phyloP scores from a whole-genome alignment of 2,329 filamentous ascomycete species.

The Aspergillus fructus region DNA sequence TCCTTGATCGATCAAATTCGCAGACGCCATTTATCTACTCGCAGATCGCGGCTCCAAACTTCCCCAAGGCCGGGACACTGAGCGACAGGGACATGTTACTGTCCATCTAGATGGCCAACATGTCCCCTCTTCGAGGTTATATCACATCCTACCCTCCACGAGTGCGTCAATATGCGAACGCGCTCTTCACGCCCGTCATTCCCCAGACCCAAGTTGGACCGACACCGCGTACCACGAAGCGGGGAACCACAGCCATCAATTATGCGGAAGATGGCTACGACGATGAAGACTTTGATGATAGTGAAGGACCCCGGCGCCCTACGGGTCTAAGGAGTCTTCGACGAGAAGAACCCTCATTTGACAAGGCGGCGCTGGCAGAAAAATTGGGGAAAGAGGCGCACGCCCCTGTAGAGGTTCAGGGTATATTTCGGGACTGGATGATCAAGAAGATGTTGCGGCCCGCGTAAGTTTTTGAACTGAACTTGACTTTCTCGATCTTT shows the following conservation, averaged over 20 bases:
- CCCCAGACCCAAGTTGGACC: conserved; percentile 67
- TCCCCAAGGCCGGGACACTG: conserved; percentile 17
- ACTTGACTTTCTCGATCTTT: conserved; percentile 9
- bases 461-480: conserved; percentile 36
- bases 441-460: conserved; percentile 60
- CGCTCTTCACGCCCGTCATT: conserved; percentile 80
- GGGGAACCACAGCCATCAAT: conserved; percentile 94
- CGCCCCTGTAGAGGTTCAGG: conserved; percentile 78
- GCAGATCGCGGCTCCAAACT: conserved; percentile 18
- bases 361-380: conserved; percentile 65
- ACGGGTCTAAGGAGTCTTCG: conserved; percentile 82
- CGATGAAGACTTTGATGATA: conserved; percentile 61
- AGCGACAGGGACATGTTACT: conserved; percentile 37
- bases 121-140: conserved; percentile 75
- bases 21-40: conserved; percentile 19
- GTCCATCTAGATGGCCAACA: conserved; percentile 37
- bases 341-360: conserved; percentile 68
- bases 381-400: conserved; percentile 80
- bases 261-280: conserved; percentile 97
- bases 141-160: conserved; percentile 89
- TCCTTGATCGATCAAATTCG: conserved; percentile 8
- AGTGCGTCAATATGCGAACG: conserved; percentile 86
- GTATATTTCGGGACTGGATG: conserved; percentile 96
- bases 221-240: conserved; percentile 84
- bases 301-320: conserved; percentile 68